These are phyloP conservation scores for Flagelloscypha sp. DNA, from an alignment of 768 basidiomycete genomes.

Conservation along the genomic window DNA sequence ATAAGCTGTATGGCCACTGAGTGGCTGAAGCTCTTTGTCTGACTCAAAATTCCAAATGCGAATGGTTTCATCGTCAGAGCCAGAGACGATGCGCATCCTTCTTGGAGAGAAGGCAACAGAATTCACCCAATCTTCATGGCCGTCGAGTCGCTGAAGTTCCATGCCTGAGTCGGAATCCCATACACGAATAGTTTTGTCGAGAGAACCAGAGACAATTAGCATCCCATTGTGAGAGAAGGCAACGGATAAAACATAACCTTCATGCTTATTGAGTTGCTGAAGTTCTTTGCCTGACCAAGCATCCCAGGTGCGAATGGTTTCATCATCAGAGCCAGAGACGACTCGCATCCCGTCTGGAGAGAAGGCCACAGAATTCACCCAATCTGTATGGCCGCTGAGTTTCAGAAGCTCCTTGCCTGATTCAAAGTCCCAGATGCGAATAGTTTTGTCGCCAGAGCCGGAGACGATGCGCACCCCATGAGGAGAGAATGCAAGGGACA, in stretches of 20 bases:
- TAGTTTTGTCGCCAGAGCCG: slow-evolving; percentile 17
- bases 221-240: slow-evolving; percentile 15
- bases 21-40: slow-evolving; percentile 7
- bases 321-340: slow-evolving; percentile 14
- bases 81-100: slow-evolving; percentile 16
- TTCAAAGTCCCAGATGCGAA: slow-evolving; percentile 20
- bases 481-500: slow-evolving; percentile 18
- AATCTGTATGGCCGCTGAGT: slow-evolving; percentile 9
- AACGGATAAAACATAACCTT: slow-evolving; percentile 4
- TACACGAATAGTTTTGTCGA: slow-evolving; percentile 9
- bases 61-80: slow-evolving; percentile 17
- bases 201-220: slow-evolving; percentile 12
- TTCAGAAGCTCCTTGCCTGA: slow-evolving; percentile 5
- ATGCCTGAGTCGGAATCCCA: slow-evolving; percentile 13
- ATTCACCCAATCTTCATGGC: slow-evolving; percentile 8
- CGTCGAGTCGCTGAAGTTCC: slow-evolving; percentile 4
- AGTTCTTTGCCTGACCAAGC: neutral
- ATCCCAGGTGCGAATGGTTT: slow-evolving; percentile 13
- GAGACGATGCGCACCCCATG: slow-evolving; percentile 21
- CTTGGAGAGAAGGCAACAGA: slow-evolving; percentile 13
- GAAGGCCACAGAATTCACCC: slow-evolving; percentile 9
- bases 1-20: slow-evolving; percentile 11
- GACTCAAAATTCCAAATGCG: slow-evolving; percentile 18
- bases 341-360: slow-evolving; percentile 14
- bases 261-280: slow-evolving; percentile 18